A percentile compares a stretch with the other conserved stretches of the same genome.
These are phyloP conservation scores for Fusarium bulbicola DNA, from an alignment of 2,329 filamentous ascomycete species.

Conservation along the genomic window DNA sequence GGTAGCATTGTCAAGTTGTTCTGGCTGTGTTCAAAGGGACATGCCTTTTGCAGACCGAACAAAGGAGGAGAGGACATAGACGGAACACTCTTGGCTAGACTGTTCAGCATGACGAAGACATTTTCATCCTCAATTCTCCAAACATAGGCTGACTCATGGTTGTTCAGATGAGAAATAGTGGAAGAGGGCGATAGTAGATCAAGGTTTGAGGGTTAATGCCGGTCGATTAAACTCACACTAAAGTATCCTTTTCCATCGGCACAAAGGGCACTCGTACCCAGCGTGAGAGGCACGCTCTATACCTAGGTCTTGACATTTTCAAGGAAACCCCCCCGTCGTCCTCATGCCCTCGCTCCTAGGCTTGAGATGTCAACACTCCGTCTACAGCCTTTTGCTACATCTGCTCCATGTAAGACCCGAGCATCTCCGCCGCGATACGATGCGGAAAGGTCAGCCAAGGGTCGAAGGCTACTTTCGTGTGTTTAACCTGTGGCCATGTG, in stretches of 20 bases:
- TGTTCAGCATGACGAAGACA: neutral
- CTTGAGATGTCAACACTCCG: too few relatives aligned
- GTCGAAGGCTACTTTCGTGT: neutral
- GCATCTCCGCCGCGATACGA: neutral
- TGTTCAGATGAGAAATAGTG: neutral
- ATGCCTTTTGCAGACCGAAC: neutral
- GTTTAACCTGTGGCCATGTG: neutral
- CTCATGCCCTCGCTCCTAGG: neutral
- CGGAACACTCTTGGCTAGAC: neutral
- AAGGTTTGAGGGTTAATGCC: neutral
- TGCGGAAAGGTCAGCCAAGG: neutral
- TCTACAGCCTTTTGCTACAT: neutral
- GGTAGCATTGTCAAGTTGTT: too few relatives aligned
- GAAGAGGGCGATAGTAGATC: neutral
- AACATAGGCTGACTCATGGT: too few relatives aligned
- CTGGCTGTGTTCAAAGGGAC: neutral
- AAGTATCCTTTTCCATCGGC: neutral
- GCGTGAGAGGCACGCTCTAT: neutral
- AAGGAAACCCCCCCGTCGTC: fast-evolving
- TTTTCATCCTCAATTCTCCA: too few relatives aligned
- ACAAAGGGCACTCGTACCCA: neutral
- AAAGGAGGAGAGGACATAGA: neutral
- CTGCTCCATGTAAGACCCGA: neutral
- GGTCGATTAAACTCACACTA: neutral
- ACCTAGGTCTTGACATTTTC: too few relatives aligned